Percentiles rank a stretch among this genome's conserved stretches.
phyloP scores from a whole-genome alignment of 176 grass and related monocot species.

The Bromus sterilis region DNA sequence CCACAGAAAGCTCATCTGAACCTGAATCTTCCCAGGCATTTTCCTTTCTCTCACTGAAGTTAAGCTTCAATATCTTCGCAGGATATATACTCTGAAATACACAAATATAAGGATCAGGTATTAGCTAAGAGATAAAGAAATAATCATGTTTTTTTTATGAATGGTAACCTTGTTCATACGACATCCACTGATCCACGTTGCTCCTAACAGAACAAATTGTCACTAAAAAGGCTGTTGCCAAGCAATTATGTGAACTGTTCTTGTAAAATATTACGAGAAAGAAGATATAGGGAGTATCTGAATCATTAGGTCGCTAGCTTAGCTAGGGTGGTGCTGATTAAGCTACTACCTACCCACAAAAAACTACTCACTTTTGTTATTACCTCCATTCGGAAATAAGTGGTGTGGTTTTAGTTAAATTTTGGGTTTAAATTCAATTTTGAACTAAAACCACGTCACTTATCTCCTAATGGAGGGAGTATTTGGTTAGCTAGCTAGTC shows the following conservation, averaged over 20 bases:
- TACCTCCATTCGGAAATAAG: too few species aligned
- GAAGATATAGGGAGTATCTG: neutral
- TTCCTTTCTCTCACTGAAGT: conserved; percentile 42
- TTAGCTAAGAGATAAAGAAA: neutral
- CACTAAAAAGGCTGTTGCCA: neutral
- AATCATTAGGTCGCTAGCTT: too few species aligned
- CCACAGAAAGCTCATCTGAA: conserved; percentile 60
- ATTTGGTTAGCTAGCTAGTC: too few species aligned
- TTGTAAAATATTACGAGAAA: neutral
- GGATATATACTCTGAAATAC: conserved; percentile 74
- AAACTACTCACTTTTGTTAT: too few species aligned
- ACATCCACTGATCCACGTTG: neutral
- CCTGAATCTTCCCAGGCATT: conserved; percentile 44
- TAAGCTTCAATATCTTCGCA: conserved; percentile 50
- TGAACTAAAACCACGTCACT: too few species aligned
- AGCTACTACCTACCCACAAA: too few species aligned
- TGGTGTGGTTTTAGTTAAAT: too few species aligned
- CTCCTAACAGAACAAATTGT: neutral
- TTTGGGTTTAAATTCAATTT: too few species aligned
- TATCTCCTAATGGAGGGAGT: too few species aligned
- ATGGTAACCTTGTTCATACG: neutral
- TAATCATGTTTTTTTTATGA: neutral
- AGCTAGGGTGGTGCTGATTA: too few species aligned
- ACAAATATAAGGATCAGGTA: neutral
- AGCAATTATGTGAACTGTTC: neutral